Percentiles rank a stretch among this genome's conserved stretches.
These are phyloP conservation scores for Cercospora janseana DNA, from an alignment of 2,329 filamentous ascomycete genomes.

Conservation along the genomic window DNA sequence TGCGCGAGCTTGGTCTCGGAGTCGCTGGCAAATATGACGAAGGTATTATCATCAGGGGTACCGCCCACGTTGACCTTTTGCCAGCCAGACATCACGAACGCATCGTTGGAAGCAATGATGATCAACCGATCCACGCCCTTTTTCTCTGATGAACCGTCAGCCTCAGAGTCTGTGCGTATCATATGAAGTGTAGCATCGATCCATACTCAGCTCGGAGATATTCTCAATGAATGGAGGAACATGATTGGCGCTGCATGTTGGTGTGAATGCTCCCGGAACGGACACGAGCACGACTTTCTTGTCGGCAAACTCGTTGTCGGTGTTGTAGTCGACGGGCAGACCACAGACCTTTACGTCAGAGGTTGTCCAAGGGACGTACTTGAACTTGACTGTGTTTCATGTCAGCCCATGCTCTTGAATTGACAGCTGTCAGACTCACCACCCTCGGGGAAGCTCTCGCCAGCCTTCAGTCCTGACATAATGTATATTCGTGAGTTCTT, in stretches of 20 bases:
- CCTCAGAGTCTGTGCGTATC: too few species aligned
- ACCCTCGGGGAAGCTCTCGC: constrained; percentile 26
- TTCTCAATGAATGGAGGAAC: constrained; percentile 24
- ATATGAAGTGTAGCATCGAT: too few species aligned
- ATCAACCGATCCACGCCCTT: constrained; percentile 27
- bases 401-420: constrained; percentile 6
- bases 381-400: constrained; percentile 31
- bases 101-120: constrained; percentile 27
- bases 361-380: constrained; percentile 27
- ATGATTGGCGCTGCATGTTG: constrained; percentile 28
- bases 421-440: constrained; percentile 14
- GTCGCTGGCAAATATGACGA: constrained; percentile 26
- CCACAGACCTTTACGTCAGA: constrained; percentile 27
- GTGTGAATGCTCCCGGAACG: constrained; percentile 26
- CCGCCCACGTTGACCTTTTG: constrained; percentile 25
- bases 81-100: constrained; percentile 27
- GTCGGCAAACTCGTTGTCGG: constrained; percentile 25
- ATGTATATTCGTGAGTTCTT: neutral
- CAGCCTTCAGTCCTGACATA: constrained; percentile 24
- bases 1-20: constrained; percentile 27
- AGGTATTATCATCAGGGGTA: constrained; percentile 25
- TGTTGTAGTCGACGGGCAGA: constrained; percentile 22
- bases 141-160: constrained; percentile 10
- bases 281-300: constrained; percentile 28
- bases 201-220: constrained; percentile 24